These are phyloP conservation scores for Mikania micrantha DNA, from an alignment of 129 eudicot species.

Conservation along the genomic window DNA sequence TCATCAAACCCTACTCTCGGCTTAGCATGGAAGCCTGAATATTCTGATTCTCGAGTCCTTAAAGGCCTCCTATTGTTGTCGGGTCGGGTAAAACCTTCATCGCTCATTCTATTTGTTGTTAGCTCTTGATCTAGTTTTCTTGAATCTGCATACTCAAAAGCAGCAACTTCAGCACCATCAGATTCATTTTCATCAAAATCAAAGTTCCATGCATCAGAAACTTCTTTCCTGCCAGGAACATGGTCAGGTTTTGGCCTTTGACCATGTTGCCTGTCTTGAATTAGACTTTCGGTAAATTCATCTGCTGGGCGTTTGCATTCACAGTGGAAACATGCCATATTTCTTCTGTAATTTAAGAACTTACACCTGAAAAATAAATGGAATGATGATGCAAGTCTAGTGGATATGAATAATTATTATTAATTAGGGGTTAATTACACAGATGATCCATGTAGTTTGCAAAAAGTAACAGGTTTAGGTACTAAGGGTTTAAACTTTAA, in stretches of 20 bases:
- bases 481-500: too few species aligned
- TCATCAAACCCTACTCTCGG: constrained; percentile 78
- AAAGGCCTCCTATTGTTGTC: constrained; percentile 34
- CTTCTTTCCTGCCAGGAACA: constrained; percentile 43
- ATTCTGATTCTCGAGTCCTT: constrained; percentile 37
- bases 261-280: constrained; percentile 47
- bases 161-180: constrained; percentile 98
- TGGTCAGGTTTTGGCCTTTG: constrained; percentile 39
- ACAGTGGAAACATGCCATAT: constrained; percentile 85
- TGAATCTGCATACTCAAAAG: constrained; percentile 95
- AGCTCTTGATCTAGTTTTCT: constrained; percentile 48
- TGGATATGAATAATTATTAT: not conserved
- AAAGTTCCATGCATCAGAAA: constrained; percentile 90
- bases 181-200: constrained; percentile 97
- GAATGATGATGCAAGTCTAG: not conserved
- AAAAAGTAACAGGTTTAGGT: too few species aligned
- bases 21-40: constrained; percentile 20
- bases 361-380: constrained; percentile 65
- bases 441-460: too few species aligned
- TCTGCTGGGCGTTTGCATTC: constrained; percentile 92
- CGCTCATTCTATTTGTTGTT: constrained; percentile 23
- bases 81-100: constrained; percentile 18
- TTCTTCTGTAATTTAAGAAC: constrained; percentile 89
- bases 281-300: constrained; percentile 60
- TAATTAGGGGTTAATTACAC: too few species aligned